phyloP scores from a whole-genome alignment of 2,329 filamentous ascomycete genomes.

The Fusarium globosum region DNA sequence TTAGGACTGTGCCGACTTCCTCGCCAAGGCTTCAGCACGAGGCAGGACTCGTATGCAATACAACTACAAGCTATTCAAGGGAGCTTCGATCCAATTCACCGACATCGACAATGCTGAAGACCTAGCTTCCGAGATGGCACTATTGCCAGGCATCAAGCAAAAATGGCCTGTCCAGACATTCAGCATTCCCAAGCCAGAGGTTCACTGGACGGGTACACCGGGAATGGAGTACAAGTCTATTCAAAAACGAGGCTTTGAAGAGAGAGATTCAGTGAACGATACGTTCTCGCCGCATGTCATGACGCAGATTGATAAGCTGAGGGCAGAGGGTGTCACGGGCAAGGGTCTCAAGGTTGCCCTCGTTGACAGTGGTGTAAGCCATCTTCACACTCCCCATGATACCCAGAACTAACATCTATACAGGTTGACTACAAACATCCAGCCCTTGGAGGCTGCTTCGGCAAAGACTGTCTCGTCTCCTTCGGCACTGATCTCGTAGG shows the following conservation, averaged over 20 bases:
- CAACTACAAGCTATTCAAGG: constrained; percentile 64
- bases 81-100: constrained; percentile 64
- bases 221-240: constrained; percentile 35
- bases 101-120: constrained; percentile 58
- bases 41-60: constrained; percentile 60
- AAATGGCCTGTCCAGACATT: constrained; percentile 62
- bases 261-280: constrained; percentile 44
- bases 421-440: constrained; percentile 72
- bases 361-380: constrained; percentile 65
- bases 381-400: fast-evolving
- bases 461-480: constrained; percentile 66
- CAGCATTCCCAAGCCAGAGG: constrained; percentile 56
- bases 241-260: constrained; percentile 27
- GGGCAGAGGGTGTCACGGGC: constrained; percentile 59
- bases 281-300: constrained; percentile 64
- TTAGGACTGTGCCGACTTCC: constrained; percentile 34
- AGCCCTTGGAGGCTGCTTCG: constrained; percentile 73
- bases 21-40: constrained; percentile 41
- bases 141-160: constrained; percentile 58
- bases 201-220: constrained; percentile 53
- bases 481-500: constrained; percentile 69
- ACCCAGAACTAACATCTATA: neutral
- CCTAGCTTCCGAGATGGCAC: constrained; percentile 54
- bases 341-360: constrained; percentile 65
- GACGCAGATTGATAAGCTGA: constrained; percentile 67